Evolutionary conservation across 352 stramenopile species (phyloP), one percentile per base, ranked within the genome.

Genomic region (Halophytophthora batemanensis): DNA sequence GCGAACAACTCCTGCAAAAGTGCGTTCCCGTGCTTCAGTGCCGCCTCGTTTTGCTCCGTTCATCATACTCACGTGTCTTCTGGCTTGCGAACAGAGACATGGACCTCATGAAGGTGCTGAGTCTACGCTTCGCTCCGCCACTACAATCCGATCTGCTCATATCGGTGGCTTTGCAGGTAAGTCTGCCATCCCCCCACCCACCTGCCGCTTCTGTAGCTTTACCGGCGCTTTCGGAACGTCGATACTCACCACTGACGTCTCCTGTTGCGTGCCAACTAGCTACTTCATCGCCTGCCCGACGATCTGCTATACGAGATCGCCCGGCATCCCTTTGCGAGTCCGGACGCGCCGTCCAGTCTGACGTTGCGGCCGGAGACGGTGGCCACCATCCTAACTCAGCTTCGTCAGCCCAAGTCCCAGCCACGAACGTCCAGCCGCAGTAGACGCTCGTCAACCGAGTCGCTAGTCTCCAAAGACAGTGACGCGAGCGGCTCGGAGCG

Each of bases 81-180:
- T 60, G 3, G 29, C 40, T 6, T 48, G 25, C 46, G 6, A 23
- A 15, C 40, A 94, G 84, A 40, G 81, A 93, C 21, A 89, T 89
- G 74, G 80, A 91, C 52, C 60, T 95, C 53, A 93, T 93, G 84
- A 95, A 95, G 56, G 86, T 93, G 15, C 62, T 96, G 14, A 95
- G 89, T 39, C 77, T 88, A 23, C 81, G 86, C 18, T 91, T 89
- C 40, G 78, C 70, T 2, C 87, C 86, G 33, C 77, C 80, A 28
- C 58, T 96, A 4, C 73, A 96, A 38, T 82, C 85, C 2, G 79
- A 96, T 44, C 63, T 90, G 5, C 76, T 96, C 11, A 77, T 96
- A 36, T 93, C 86, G 2, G 75, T 95, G 10, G 86, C 87, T 0
- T 45, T 95, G 14, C 84, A 86, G 58, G 77, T 83, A 67, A n/a